A percentile compares a stretch with the other conserved stretches of the same genome.
These are phyloP conservation scores for Monosporascus cannonballus DNA, from an alignment of 2,329 filamentous ascomycete species.

Conservation along the genomic window DNA sequence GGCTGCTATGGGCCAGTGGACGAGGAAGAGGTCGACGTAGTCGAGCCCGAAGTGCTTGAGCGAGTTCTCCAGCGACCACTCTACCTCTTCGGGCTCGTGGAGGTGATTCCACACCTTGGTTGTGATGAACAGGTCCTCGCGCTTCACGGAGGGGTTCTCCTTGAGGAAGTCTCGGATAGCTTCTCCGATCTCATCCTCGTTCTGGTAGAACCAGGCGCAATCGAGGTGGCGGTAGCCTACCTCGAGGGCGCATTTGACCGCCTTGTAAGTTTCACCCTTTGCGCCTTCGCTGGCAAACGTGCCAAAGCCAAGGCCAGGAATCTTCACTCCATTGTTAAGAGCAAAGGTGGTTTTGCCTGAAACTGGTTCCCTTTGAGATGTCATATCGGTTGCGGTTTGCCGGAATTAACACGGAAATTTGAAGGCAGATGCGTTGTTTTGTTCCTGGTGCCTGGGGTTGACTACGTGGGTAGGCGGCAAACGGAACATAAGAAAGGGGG, in stretches of 20 bases:
- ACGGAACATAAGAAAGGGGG: neutral
- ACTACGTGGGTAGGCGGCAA: neutral
- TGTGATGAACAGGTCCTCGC: conserved; percentile 51
- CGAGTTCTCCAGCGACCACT: conserved; percentile 45
- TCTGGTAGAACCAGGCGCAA: conserved; percentile 65
- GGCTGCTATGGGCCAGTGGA: conserved; percentile 44
- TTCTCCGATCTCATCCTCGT: conserved; percentile 56
- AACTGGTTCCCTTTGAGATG: neutral
- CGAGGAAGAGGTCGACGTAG: conserved; percentile 54
- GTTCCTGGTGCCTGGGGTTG: no score
- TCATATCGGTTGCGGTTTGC: neutral
- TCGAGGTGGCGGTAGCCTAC: conserved; percentile 62
- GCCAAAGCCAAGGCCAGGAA: conserved; percentile 59
- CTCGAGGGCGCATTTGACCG: conserved; percentile 57
- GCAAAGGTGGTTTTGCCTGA: conserved; percentile 31
- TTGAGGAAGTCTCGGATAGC: conserved; percentile 43
- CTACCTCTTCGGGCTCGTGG: conserved; percentile 55
- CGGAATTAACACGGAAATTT: neutral
- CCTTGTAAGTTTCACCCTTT: conserved; percentile 53
- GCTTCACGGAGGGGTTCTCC: conserved; percentile 38
- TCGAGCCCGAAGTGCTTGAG: conserved; percentile 47
- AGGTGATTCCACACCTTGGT: conserved; percentile 66
- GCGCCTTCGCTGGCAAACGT: conserved; percentile 62
- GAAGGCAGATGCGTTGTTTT: neutral
- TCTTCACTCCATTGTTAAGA: conserved; percentile 47